Percentiles rank a stretch among this genome's conserved stretches.
These are phyloP conservation scores for Picochlorum sp. DNA, from an alignment of 139 green algal genomes.

Conservation along the genomic window DNA sequence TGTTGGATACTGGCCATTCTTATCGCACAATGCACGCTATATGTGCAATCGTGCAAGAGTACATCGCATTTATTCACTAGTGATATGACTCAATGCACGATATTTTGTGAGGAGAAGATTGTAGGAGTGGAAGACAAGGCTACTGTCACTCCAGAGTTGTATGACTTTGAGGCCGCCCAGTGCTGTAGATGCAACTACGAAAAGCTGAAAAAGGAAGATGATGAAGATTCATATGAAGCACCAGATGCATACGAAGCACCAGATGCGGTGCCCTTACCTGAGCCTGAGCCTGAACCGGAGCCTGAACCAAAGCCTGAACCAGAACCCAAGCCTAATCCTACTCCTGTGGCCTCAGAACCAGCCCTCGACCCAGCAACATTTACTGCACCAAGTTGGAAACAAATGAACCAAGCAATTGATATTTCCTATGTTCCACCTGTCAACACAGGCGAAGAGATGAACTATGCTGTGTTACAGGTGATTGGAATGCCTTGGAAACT, in stretches of 20 bases:
- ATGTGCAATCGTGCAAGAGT: constrained; percentile 1
- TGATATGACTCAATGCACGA: not conserved
- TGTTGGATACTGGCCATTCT: not conserved
- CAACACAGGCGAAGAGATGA: not conserved
- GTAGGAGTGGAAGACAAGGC: not conserved
- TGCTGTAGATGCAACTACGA: constrained; percentile 10
- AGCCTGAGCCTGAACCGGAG: not conserved
- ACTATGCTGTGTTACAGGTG: constrained; percentile 4
- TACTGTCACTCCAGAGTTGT: not conserved
- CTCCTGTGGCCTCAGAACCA: not conserved
- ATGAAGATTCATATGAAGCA: not conserved
- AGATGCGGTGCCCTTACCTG: not conserved
- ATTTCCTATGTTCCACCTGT: not conserved
- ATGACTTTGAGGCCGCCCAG: not conserved
- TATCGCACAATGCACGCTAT: not conserved
- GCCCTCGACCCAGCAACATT: constrained; percentile 6
- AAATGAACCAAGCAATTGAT: constrained; percentile 4
- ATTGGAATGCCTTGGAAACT: not conserved
- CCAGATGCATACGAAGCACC: not conserved
- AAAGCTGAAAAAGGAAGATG: not conserved
- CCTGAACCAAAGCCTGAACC: not conserved
- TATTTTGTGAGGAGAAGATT: constrained; percentile 5
- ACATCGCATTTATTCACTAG: not conserved
- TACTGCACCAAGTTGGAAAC: not conserved
- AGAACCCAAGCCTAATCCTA: not conserved